Evolutionary conservation across 192 early-diverging fungal species (phyloP).

Genomic region (Backusella tuberculispora): DNA sequence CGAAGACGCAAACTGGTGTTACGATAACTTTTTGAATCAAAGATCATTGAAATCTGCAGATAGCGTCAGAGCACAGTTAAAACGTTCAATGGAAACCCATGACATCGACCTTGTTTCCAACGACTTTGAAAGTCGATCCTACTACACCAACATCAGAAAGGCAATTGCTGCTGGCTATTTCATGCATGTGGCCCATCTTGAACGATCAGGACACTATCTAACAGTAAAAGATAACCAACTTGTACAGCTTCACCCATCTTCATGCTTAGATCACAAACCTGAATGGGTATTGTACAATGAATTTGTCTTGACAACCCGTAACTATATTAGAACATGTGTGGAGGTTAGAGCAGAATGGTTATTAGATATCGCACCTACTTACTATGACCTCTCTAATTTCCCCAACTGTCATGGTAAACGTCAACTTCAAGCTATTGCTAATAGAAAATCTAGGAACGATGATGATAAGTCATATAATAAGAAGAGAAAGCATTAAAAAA

Average conservation of each 20-base stretch:
- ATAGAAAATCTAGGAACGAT: slow-evolving; percentile 53
- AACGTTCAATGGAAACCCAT: slow-evolving; percentile 77
- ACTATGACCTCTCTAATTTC: slow-evolving; percentile 91
- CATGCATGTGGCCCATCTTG: slow-evolving; percentile 98
- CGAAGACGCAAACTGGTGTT: slow-evolving; percentile 89
- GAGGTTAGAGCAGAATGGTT: slow-evolving; percentile 89
- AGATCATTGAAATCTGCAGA: slow-evolving; percentile 91
- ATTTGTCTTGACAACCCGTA: slow-evolving; percentile 94
- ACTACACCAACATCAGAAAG: slow-evolving; percentile 88
- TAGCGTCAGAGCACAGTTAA: slow-evolving; percentile 88
- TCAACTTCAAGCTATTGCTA: slow-evolving; percentile 72
- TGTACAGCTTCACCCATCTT: slow-evolving; percentile 93
- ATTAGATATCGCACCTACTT: slow-evolving; percentile 81
- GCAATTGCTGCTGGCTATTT: slow-evolving; percentile 94
- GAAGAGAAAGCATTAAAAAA: slow-evolving; percentile 36
- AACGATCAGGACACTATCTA: slow-evolving; percentile 85
- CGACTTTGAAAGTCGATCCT: slow-evolving; percentile 69
- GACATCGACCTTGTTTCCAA: slow-evolving; percentile 73
- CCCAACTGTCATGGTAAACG: slow-evolving; percentile 92
- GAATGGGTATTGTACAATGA: slow-evolving; percentile 99
- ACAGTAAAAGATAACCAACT: slow-evolving; percentile 97
- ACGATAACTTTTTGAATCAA: slow-evolving; percentile 89
- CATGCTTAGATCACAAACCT: slow-evolving; percentile 85
- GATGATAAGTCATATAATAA: slow-evolving; percentile 47
- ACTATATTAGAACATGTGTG: slow-evolving; percentile 95